phyloP scores from a whole-genome alignment of 495 filamentous ascomycete genomes.

The Penicillium tannophilum region DNA sequence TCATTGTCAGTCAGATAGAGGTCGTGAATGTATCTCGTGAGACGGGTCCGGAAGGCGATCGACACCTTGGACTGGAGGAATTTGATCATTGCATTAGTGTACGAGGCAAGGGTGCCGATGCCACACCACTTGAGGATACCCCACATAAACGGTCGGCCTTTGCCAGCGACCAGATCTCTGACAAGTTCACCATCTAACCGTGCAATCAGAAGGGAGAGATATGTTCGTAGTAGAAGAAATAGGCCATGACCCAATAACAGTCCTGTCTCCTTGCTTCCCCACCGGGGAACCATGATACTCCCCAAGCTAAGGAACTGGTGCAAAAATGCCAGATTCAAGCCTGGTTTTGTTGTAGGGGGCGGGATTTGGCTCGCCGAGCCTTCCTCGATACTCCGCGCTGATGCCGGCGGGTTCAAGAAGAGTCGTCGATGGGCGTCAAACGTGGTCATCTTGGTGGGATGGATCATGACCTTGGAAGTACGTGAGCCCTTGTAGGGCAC shows the following conservation, averaged over 20 bases:
- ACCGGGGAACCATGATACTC: slow-evolving; percentile 96
- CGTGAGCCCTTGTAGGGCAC: slow-evolving; percentile 82
- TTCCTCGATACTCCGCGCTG: slow-evolving; percentile 72
- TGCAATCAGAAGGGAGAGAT: slow-evolving; percentile 90
- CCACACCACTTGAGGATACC: slow-evolving; percentile 85
- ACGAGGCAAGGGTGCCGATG: slow-evolving; percentile 74
- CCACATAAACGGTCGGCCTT: slow-evolving; percentile 84
- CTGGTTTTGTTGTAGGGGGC: slow-evolving; percentile 84
- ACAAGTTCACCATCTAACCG: slow-evolving; percentile 96
- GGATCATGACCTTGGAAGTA: slow-evolving; percentile 88
- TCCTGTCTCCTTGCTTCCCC: slow-evolving; percentile 92
- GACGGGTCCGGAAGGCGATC: slow-evolving; percentile 93
- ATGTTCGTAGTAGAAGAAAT: slow-evolving; percentile 79
- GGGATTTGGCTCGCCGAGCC: slow-evolving; percentile 67
- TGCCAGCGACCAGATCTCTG: slow-evolving; percentile 90
- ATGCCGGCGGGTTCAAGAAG: slow-evolving; percentile 86
- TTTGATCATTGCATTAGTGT: slow-evolving; percentile 97
- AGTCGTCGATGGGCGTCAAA: slow-evolving; percentile 95
- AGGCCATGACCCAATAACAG: slow-evolving; percentile 76
- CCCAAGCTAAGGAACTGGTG: slow-evolving; percentile 95
- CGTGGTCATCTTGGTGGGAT: slow-evolving; percentile 88
- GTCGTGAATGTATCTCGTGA: slow-evolving; percentile 98
- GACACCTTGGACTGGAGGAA: slow-evolving; percentile 97
- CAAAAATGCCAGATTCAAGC: slow-evolving; percentile 95
- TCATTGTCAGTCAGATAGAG: slow-evolving; percentile 91